phyloP scores from a whole-genome alignment of 192 early-diverging fungal species.

The Kappamyces sp. region DNA sequence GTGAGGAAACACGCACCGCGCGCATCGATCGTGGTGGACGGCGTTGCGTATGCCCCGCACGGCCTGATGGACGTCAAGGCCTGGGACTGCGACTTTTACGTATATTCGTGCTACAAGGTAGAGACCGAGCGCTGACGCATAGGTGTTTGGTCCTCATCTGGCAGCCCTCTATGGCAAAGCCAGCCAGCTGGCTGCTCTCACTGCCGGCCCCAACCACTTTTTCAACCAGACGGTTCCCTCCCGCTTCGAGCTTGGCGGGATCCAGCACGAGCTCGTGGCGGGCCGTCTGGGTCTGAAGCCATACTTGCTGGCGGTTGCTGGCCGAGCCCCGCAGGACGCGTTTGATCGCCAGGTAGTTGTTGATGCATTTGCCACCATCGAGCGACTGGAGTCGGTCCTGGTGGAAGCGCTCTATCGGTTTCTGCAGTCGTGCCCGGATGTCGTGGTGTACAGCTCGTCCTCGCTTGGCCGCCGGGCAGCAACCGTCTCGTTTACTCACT shows the following conservation, averaged over 20 bases:
- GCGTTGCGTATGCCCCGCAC: constrained; percentile 24
- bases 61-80: constrained; percentile 17
- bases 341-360: constrained; percentile 3
- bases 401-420: constrained; percentile 5
- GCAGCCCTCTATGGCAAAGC: constrained; percentile 9
- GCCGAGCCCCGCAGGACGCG: constrained; percentile 1
- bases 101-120: constrained; percentile 26
- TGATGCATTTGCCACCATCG: constrained; percentile 5
- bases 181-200: not conserved
- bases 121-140: too few species aligned
- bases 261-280: constrained; percentile 23
- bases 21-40: constrained; percentile 24
- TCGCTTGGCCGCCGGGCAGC: not conserved
- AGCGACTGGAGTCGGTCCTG: not conserved
- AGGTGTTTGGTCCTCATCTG: constrained; percentile 21
- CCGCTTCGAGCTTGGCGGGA: constrained; percentile 19
- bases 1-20: constrained; percentile 14
- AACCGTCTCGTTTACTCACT: constrained; percentile 1
- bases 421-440: not conserved
- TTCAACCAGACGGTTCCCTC: constrained; percentile 11
- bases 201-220: not conserved
- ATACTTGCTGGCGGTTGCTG: not conserved
- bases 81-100: constrained; percentile 22
- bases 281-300: constrained; percentile 1
- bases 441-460: not conserved